Conservation (phyloP, 345 rosid species). For the Salix koriyanagi region DNA sequence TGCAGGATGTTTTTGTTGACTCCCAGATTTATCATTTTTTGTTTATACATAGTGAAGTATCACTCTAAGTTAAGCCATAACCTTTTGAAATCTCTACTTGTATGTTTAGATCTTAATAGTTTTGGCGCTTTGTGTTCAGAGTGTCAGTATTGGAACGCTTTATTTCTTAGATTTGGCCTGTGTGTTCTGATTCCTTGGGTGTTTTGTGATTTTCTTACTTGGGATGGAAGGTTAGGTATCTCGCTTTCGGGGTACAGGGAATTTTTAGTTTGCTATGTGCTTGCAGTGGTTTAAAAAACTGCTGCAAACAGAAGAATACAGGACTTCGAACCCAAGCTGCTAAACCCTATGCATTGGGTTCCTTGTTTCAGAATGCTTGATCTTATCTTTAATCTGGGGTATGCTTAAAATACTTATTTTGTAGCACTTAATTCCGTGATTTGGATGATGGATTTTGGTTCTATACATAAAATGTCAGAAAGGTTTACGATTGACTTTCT, state of each 20-base stretch:
- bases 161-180: conserved; percentile 3
- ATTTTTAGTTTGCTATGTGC: background rate
- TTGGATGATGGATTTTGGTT: conserved; percentile 2
- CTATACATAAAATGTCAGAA: background rate
- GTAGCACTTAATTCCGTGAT: background rate
- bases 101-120: conserved; percentile 16
- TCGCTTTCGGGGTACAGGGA: background rate
- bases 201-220: background rate
- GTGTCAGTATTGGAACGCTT: background rate
- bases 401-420: background rate
- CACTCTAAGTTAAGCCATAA: background rate
- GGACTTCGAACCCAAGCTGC: background rate
- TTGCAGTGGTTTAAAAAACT: background rate
- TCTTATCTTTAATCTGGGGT: background rate
- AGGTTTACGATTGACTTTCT: background rate
- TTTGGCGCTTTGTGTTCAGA: conserved; percentile 1
- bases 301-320: background rate
- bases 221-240: background rate
- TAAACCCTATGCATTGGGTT: background rate
- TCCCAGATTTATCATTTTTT: conserved; percentile 10
- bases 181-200: background rate
- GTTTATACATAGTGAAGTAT: background rate
- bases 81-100: background rate
- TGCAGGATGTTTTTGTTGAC: background rate
- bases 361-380: background rate